Percentiles rank a stretch among this genome's conserved stretches.
phyloP scores from a whole-genome alignment of 2,329 filamentous ascomycete species.

The Diaporthe destruens region DNA sequence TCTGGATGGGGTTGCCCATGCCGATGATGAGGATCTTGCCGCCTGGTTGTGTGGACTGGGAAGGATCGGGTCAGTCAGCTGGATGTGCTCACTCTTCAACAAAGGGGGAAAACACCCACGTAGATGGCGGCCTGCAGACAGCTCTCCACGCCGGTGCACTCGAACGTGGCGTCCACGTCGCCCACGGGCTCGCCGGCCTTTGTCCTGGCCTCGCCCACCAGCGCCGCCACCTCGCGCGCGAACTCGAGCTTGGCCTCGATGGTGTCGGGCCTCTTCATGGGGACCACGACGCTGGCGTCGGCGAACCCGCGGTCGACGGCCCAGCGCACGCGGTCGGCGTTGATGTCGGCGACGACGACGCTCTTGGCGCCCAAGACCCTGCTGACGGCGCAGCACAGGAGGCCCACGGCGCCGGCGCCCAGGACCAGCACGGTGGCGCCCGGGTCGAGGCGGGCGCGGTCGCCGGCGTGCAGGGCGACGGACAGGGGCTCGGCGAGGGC shows the following conservation, averaged over 20 bases:
- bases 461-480: conserved; percentile 69
- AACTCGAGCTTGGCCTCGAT: conserved; percentile 66
- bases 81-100: too few species aligned
- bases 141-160: conserved; percentile 83
- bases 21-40: conserved; percentile 79
- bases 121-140: conserved; percentile 83
- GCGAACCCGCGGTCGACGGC: conserved; percentile 68
- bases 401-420: conserved; percentile 72
- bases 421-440: conserved; percentile 65
- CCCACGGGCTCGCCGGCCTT: conserved; percentile 61
- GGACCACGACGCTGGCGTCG: conserved; percentile 64
- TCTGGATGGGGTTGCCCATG: conserved; percentile 79
- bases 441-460: conserved; percentile 57
- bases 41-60: conserved; percentile 71
- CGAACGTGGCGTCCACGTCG: conserved; percentile 77
- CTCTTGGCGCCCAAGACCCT: conserved; percentile 58
- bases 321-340: conserved; percentile 68
- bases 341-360: conserved; percentile 69
- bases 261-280: conserved; percentile 60
- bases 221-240: conserved; percentile 62
- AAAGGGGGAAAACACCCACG: conserved; percentile 51
- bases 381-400: conserved; percentile 70
- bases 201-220: conserved; percentile 51
- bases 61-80: neutral
- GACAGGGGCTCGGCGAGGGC: conserved; percentile 71